phyloP scores from a whole-genome alignment of 371 early-diverging fungal genomes.

The Syncephalis plumigaleata region DNA sequence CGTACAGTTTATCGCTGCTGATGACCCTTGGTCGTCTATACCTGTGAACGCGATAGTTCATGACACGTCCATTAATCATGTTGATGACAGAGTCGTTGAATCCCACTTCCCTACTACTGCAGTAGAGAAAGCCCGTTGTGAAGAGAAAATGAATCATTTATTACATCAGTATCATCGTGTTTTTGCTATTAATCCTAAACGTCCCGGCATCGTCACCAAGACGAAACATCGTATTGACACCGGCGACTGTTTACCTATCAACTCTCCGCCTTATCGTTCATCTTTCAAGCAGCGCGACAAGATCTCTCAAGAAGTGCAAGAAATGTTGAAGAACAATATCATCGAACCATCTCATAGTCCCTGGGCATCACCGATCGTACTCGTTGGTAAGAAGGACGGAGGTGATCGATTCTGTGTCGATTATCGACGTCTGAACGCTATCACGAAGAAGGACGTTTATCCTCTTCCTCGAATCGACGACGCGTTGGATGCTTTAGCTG shows the following conservation, averaged over 20 bases:
- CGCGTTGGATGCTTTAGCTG: slow-evolving; percentile 11
- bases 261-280: slow-evolving; percentile 1
- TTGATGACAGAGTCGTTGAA: too few relatives aligned
- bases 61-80: too few relatives aligned
- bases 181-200: not conserved
- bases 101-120: too few relatives aligned
- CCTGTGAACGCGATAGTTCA: too few relatives aligned
- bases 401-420: slow-evolving; percentile 16
- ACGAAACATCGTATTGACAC: slow-evolving; percentile 8
- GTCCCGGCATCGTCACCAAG: not conserved
- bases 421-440: slow-evolving; percentile 17
- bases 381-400: slow-evolving; percentile 16
- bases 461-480: slow-evolving; percentile 21
- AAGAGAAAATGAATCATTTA: too few relatives aligned
- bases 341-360: slow-evolving; percentile 8
- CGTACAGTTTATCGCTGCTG: too few relatives aligned
- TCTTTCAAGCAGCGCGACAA: slow-evolving; percentile 1
- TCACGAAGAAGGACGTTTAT: slow-evolving; percentile 15
- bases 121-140: too few relatives aligned
- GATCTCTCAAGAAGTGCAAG: slow-evolving; percentile 6
- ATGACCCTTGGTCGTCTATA: too few relatives aligned
- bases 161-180: not conserved
- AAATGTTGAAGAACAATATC: slow-evolving; percentile 10
- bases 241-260: slow-evolving; percentile 3
- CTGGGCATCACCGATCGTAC: slow-evolving; percentile 13